phyloP scores from a whole-genome alignment of 2,329 filamentous ascomycete species.

The Rhynchosporium secalis region DNA sequence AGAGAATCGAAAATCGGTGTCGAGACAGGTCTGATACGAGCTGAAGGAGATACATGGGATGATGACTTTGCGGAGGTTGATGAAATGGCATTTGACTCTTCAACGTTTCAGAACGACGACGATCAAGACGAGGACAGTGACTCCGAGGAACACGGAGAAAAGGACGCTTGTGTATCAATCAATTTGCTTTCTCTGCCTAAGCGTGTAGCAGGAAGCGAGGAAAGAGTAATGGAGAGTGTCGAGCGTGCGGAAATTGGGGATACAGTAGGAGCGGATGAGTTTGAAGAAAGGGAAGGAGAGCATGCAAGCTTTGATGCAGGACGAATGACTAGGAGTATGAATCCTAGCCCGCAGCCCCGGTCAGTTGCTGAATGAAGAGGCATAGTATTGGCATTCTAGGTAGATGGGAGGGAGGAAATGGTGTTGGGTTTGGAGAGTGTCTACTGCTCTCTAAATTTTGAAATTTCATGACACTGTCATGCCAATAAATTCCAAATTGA shows the following conservation, averaged over 20 bases:
- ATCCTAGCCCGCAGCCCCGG: background rate
- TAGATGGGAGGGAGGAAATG: background rate
- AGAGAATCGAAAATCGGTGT: background rate
- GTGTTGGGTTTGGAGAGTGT: background rate
- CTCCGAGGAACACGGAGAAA: background rate
- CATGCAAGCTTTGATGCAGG: background rate
- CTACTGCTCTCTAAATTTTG: background rate
- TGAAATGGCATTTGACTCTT: background rate
- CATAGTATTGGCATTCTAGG: background rate
- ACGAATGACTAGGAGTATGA: conserved; percentile 1
- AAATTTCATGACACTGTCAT: too few relatives aligned
- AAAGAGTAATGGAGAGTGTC: background rate
- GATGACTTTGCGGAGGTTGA: conserved; percentile 1
- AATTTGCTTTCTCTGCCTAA: background rate
- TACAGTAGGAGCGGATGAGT: too few relatives aligned
- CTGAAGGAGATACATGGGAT: background rate
- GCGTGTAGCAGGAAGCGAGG: background rate
- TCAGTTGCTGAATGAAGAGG: background rate
- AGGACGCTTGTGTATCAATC: too few relatives aligned
- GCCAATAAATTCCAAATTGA: too few relatives aligned
- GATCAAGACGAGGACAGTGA: background rate
- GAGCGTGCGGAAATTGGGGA: background rate
- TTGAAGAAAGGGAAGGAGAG: background rate
- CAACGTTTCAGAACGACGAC: background rate
- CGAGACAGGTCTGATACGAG: background rate